Base-by-base conservation (phyloP, 768 basidiomycete species). In the Suillus discolor region DNA sequence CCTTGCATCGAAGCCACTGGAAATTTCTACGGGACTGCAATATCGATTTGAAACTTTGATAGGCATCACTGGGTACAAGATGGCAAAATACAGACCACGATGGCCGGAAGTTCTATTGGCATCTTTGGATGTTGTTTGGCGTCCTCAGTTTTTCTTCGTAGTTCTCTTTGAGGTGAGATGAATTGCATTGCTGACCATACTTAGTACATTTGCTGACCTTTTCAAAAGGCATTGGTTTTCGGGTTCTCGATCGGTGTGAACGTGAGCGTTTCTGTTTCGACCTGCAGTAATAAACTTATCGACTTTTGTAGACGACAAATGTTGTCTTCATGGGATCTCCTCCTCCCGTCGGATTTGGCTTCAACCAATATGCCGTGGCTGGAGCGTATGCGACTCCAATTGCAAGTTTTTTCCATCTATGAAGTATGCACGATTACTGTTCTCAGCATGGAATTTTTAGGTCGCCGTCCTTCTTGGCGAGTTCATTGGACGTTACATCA, bases 381-480 rank as follows among this genome's bases (percentile, higher is more conserved):
- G 83, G 81, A 20, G 71, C 72, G 25, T 82, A 82, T 68, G 79
- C 78, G 34, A 82, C 83, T 3, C 83, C 79, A 0, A 81, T 85
- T 67, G 83, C 81, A 53, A 0, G 79, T 68, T 20, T 44, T 41
- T 44, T 18, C 7, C 28, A 18, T 54, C 53, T 18, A 18, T 20
- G 18, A 54, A 28, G 9, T 20, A 9, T 20, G 4, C 18, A 18
- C 31, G 16, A 18, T 8, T 28, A 28, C 16, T 34, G 25, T 11
- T 31, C 28, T 54, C 18, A 31, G 18, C 28, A 18, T 54, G 16
- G 5, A 54, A 18, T 45, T 34, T 59, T 15, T 44, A 84, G 83
- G 72, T 87, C n/a, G 85, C 81, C 0, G 81, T 83, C 13, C 51
- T 86, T 12, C 67, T 87, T 25, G 87, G 87, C 6, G 85, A 87